Evolutionary conservation across 2,329 filamentous ascomycete genomes (phyloP), one percentile per base, ranked within the genome.

Genomic region (Apiospora marii): DNA sequence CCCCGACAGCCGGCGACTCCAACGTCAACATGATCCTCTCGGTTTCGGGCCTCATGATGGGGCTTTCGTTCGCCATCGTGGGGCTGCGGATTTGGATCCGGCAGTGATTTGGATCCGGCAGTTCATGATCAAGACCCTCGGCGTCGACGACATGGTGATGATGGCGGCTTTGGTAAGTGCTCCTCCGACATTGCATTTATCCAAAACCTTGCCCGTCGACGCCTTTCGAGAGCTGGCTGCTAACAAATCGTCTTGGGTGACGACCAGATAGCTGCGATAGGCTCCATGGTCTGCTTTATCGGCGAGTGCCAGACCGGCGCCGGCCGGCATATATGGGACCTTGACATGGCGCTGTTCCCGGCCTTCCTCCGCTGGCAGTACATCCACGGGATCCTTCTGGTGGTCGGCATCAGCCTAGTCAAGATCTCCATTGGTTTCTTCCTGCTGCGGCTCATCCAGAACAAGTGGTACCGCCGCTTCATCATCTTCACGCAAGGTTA

Each of bases 361-460:
- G 37, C 64, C 22, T 67, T 73, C 16, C 61, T 68, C 27, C 71
- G 69, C 43, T 72, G 71, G 72, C 61, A 72, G 43, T 72, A 74
- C 71, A 51, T 71, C 34, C 70, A 70, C 27, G 71, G 71, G 10
- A 69, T 71, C 19, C 48, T 74, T 3, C 53, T 70, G 24, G 71
- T 74, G n/a, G 70, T 69, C 13, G 72, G 72, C 6, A 72, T 74
- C 24, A 74, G 72, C 37, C n/a, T 71, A 12, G 72, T 74, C 16
- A 74, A 74, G 27, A 67, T 74, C 7, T 74, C 72, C 24, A 49
- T 74, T 43, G 68, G 68, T 7, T 70, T 74, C 48, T 72, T 70
- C 27, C 69, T 74, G 22, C 30, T 72, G 27, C 72, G 72, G n/a
- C 71, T 74, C n/a, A 68, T 72, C 19, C 58, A 72, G 41, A 43